Base-by-base conservation (phyloP, 441 rosid species). In the Euphorbia neoarborescens region DNA sequence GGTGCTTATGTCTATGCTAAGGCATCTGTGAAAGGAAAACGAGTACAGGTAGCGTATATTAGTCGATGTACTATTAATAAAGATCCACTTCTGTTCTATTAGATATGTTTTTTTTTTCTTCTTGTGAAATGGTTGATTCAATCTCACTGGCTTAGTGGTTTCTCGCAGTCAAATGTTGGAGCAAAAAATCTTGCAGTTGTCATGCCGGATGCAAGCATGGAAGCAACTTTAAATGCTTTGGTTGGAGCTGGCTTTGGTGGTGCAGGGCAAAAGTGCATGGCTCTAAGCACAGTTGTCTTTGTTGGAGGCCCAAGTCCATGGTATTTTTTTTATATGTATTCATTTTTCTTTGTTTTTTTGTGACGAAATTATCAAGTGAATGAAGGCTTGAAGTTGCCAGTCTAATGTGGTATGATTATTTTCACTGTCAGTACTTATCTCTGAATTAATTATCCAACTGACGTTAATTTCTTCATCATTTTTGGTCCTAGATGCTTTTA, bases 161-260 rank as follows among this genome's bases (percentile, higher is more conserved):
- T 27, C 73, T 44, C 63, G 70, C 79, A 92, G 98, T 87, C 89
- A 73, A 90, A 84, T 81, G 83, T 90, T 91, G 94, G 94, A 66
- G 90, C 96, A 17, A 92, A 92, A 79, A 92, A 89, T 77, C 92
- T 89, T 69, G 98, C 92, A 69, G 80, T 92, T 72, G 90, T 92
- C 76, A 78, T 92, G 66, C 90, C 96, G 76, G 96, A 92, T 83
- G 96, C 98, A 61, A 88, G 77, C 54, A 2, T 85, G n/a, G 94
- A 90, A 74, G 90, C 91, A 68, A 85, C 98, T 71, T 76, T 92
- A 60, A 88, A 89, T 76, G 92, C 96, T 30, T 68, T 92, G 68
- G 88, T 81, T 77, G 91, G 92, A 76, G 94, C 98, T 75, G 98
- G 97, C 37, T 92, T 92, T 85, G 98, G 97, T 77, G 96, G 94